A percentile compares a stretch with the other conserved stretches of the same genome.
Conservation (phyloP, 495 filamentous ascomycete species). For the Penicillium lagena region DNA sequence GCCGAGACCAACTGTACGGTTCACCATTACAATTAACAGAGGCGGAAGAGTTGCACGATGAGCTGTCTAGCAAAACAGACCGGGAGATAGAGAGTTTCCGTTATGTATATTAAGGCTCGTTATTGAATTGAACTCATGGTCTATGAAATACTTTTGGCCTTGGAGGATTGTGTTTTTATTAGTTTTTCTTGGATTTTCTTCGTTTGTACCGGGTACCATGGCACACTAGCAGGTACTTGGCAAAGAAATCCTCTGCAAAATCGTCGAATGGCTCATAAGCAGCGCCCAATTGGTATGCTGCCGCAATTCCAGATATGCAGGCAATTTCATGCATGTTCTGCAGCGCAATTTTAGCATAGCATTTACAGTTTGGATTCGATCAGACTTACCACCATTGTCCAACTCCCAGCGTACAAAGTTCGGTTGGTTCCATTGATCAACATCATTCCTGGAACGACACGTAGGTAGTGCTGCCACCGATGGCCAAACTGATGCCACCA, state of each 20-base stretch:
- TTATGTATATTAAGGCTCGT: conserved; percentile 17
- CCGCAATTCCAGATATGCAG: conserved; percentile 69
- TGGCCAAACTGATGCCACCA: conserved; percentile 89
- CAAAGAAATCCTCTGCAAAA: conserved; percentile 52
- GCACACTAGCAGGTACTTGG: conserved; percentile 46
- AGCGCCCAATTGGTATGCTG: conserved; percentile 71
- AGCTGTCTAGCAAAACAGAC: conserved; percentile 26
- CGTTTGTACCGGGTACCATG: conserved; percentile 43
- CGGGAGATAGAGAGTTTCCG: conserved; percentile 25
- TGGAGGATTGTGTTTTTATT: not conserved
- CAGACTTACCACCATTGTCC: conserved; percentile 66
- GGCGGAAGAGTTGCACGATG: conserved; percentile 18
- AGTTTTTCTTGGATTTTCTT: not conserved
- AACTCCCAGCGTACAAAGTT: conserved; percentile 64
- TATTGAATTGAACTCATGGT: not conserved
- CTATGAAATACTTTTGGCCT: too few relatives aligned
- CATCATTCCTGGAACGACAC: conserved; percentile 76
- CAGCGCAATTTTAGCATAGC: not conserved
- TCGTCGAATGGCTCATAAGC: conserved; percentile 62
- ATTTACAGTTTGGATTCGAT: not conserved
- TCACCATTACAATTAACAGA: conserved; percentile 15
- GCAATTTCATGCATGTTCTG: conserved; percentile 80
- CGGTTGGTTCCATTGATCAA: conserved; percentile 65
- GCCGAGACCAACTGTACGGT: conserved; percentile 18
- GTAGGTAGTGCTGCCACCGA: conserved; percentile 70